Percentiles rank a stretch among this genome's conserved stretches.
Evolutionary conservation across 2,329 filamentous ascomycete genomes (phyloP).

Genomic region (Tolypocladium amazonense): DNA sequence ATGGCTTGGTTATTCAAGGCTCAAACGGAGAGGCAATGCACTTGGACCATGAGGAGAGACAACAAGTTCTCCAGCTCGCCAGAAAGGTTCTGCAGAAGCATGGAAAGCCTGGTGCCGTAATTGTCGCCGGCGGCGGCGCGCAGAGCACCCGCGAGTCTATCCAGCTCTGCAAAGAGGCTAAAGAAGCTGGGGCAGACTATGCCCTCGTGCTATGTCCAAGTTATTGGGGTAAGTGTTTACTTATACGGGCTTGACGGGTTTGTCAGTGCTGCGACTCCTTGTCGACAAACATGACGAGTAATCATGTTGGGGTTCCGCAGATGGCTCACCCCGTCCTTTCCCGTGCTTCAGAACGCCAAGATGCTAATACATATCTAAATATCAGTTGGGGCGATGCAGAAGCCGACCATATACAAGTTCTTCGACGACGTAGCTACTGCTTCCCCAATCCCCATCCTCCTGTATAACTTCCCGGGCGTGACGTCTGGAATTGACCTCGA

Average conservation of each 20-base stretch:
- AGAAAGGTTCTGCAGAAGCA: conserved; percentile 1
- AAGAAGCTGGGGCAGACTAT: conserved; percentile 61
- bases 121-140: conserved; percentile 68
- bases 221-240: conserved; percentile 46
- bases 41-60: conserved; percentile 60
- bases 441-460: conserved; percentile 49
- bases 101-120: conserved; percentile 7
- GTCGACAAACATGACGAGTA: neutral
- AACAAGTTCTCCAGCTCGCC: conserved; percentile 55
- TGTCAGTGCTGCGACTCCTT: neutral
- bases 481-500: conserved; percentile 49
- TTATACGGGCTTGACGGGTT: neutral
- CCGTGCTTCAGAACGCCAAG: neutral
- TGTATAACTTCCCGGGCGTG: conserved; percentile 58
- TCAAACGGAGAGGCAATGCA: conserved; percentile 80
- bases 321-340: neutral
- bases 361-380: neutral
- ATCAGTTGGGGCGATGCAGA: neutral
- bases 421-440: conserved; percentile 53
- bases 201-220: conserved; percentile 67
- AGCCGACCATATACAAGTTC: conserved; percentile 9
- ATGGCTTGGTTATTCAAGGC: conserved; percentile 68
- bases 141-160: conserved; percentile 69
- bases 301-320: no score
- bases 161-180: conserved; percentile 58